Evolutionary conservation across 164 flowering plant genomes (phyloP).

Genomic region (Tinospora cordifolia): DNA sequence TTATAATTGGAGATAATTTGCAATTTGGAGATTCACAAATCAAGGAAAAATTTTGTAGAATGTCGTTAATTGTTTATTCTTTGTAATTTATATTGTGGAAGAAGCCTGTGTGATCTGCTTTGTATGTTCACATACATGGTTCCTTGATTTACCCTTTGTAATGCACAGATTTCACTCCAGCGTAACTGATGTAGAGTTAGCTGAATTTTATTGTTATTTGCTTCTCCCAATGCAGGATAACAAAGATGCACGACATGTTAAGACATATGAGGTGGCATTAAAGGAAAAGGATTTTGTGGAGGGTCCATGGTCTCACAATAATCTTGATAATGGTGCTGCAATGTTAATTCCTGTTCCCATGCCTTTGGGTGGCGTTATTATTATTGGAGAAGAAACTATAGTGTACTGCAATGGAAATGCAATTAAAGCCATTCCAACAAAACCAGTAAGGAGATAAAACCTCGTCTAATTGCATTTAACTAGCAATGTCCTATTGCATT

Average conservation of each 20-base stretch:
- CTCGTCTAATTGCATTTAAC: not conserved
- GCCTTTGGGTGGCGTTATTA: conserved; percentile 92
- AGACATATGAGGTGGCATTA: conserved; percentile 85
- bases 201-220: not conserved
- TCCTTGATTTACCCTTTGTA: not conserved
- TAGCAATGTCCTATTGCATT: not conserved
- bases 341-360: conserved; percentile 90
- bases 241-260: conserved; percentile 92
- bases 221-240: conserved; percentile 57
- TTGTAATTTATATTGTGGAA: too few species aligned
- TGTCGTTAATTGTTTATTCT: too few species aligned
- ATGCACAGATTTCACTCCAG: not conserved
- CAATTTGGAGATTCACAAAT: too few species aligned
- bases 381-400: conserved; percentile 95
- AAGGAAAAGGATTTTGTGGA: conserved; percentile 96
- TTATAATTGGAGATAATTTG: too few species aligned
- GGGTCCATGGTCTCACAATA: conserved; percentile 95
- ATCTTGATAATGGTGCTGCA: conserved; percentile 96
- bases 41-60: too few species aligned
- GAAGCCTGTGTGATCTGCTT: too few species aligned
- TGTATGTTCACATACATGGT: too few species aligned
- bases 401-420: conserved; percentile 84
- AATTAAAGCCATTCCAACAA: conserved; percentile 87
- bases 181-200: not conserved
- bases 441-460: conserved; percentile 51